phyloP scores from a whole-genome alignment of 257 asterid species.

The Perilla frutescens region DNA sequence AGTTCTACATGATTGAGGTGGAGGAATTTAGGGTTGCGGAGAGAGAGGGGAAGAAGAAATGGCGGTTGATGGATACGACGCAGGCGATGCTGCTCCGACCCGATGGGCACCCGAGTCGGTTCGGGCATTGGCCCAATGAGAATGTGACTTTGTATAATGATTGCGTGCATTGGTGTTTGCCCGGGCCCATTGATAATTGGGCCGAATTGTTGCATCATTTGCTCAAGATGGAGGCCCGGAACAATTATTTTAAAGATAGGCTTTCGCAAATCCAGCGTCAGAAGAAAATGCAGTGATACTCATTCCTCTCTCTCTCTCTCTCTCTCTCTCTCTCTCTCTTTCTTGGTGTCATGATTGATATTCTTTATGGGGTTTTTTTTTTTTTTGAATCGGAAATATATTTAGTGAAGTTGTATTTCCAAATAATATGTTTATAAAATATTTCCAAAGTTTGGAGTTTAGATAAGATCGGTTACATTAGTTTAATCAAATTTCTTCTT shows the following conservation, averaged over 20 bases:
- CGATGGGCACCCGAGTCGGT: constrained; percentile 74
- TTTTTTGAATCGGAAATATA: not conserved
- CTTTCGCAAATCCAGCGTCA: constrained; percentile 31
- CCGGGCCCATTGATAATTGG: constrained; percentile 79
- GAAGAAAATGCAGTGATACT: constrained; percentile 37
- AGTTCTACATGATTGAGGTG: constrained; percentile 51
- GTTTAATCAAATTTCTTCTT: too few relatives aligned
- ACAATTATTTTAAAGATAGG: constrained; percentile 36
- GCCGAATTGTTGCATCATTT: constrained; percentile 60
- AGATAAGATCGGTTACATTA: too few relatives aligned
- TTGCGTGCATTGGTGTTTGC: constrained; percentile 62
- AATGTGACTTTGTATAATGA: constrained; percentile 51
- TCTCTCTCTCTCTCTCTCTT: not conserved
- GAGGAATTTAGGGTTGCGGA: constrained; percentile 60
- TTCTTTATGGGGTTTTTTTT: not conserved
- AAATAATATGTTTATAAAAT: too few relatives aligned
- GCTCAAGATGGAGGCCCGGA: constrained; percentile 56
- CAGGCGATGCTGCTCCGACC: constrained; percentile 63
- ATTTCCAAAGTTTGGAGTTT: too few relatives aligned
- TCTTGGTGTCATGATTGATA: not conserved
- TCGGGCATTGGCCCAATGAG: constrained; percentile 66
- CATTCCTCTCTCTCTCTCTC: not conserved
- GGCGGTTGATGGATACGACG: constrained; percentile 58
- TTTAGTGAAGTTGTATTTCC: not conserved
- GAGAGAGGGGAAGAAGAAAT: constrained; percentile 41